Base-by-base conservation (phyloP, 202 grass and related monocot species). In the Zizania palustris region DNA sequence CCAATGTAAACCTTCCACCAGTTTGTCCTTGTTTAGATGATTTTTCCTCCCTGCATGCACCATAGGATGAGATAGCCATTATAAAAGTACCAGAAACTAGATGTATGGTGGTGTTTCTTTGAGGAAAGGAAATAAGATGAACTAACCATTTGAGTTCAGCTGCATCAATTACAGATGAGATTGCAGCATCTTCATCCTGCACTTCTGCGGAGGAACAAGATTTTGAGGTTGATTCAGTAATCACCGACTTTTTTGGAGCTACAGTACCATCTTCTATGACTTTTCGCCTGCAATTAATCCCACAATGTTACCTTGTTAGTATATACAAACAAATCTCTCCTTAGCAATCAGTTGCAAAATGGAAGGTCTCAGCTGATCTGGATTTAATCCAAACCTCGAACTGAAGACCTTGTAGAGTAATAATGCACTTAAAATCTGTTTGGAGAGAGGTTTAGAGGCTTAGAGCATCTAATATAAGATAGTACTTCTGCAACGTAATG, bases 141-240 rank as follows among this genome's bases (percentile, higher is more conserved):
- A 53, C 57, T 46, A 66, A 75, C 84, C 76, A 85, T 63, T 90
- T 79, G 34, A 93, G 45, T 69, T 89, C 82, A 83, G 85, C 82
- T 16, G 82, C 86, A 74, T 93, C 71, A 71, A 93, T 80, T 63
- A 93, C 72, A 55, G 82, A 82, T 63, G 69, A 40, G 3, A 90
- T 93, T 40, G 80, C 83, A 42, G 74, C 77, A 66, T 93, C 85
- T 78, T 88, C 88, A 50, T 93, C 91, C 62, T 80, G 76, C 48
- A 88, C 20, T 84, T 80, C 86, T 33, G 71, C 58, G 13, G 71
- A 84, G 41, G 76, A 80, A 80, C 42, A 49, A 7, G 86, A 84
- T 69, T 88, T 88, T 51, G 71, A 80, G 21, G n/a, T 57, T n/a
- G 65, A 84, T 48, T 88, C 81, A 39, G 76, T 88, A 76, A 88